These are phyloP conservation scores for Chlamydomonas reinhardtii DNA, from an alignment of 163 green algal genomes.

Conservation along the genomic window DNA sequence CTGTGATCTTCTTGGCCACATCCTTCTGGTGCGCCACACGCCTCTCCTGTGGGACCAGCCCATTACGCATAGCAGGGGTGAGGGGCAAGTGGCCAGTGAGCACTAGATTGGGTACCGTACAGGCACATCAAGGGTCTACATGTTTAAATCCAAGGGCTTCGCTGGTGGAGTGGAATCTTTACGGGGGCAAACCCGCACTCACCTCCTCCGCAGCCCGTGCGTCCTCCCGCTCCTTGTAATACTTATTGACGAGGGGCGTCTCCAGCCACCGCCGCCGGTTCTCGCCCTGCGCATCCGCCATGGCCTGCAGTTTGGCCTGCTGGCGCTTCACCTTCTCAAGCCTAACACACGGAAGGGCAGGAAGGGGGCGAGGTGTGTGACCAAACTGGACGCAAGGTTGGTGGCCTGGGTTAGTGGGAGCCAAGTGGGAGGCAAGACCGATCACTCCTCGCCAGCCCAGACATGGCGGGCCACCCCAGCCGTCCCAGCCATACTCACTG, in stretches of 20 bases:
- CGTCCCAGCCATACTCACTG: constrained; percentile 1
- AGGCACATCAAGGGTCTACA: too few relatives aligned
- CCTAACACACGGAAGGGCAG: too few relatives aligned
- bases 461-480: too few relatives aligned
- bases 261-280: constrained; percentile 20
- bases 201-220: constrained; percentile 40
- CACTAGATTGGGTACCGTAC: too few relatives aligned
- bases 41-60: neutral
- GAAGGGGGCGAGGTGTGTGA: neutral
- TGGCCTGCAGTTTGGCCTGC: constrained; percentile 20
- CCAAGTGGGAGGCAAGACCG: too few relatives aligned
- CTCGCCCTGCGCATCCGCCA: constrained; percentile 17
- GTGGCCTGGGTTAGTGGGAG: too few relatives aligned
- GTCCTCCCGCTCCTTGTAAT: constrained; percentile 41
- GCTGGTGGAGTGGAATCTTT: too few relatives aligned
- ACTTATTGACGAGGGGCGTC: constrained; percentile 12
- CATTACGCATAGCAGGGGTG: too few relatives aligned
- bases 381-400: neutral
- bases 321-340: neutral
- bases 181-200: too few relatives aligned
- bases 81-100: too few relatives aligned
- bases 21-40: neutral
- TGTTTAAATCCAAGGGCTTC: too few relatives aligned
- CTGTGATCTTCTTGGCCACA: neutral
- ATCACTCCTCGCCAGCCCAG: too few relatives aligned